Evolutionary conservation across 2,329 filamentous ascomycete species (phyloP), one percentile per base, ranked within the genome.

Genomic region (Penicillium fuscoglaucum): DNA sequence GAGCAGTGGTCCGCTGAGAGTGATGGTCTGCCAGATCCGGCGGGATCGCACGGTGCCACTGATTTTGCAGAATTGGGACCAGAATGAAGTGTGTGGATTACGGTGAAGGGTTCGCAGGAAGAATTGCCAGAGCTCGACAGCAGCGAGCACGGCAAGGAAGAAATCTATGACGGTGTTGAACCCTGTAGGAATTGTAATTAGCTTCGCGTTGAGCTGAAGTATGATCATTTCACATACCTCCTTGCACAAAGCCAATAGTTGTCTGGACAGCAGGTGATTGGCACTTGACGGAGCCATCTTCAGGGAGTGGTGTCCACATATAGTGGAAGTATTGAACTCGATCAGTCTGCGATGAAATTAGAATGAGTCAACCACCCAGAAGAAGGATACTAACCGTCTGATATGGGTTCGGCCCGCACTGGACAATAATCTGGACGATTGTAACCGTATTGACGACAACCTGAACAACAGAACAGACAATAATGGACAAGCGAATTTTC

Each of bases 151-250:
- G 0, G 66, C 71, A 6, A 75, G 63, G 13, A 68, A 69, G 44
- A 73, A 71, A 46, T 75, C 73, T 47, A 75, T 72, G 15, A 67
- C 55, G 3, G 70, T 66, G 47, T 75, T 75, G 59, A 75, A 71
- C 1, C 67, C 71, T 74, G 19, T 7, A 6, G 4, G 1, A 28
- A 19, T 3, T 10, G 13, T 49, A 3, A 61, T 15, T 37, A 19
- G 10, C 12, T 8, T 24, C 21, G 6, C 8, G 6, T 1, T 19
- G n/a, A 12, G 17, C 2, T 4, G 13, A n/a, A n/a, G 15, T 28
- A 31, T 21, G 17, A 19, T 31, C 0, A 15, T 40, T 31, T 24
- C 1, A 48, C 39, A 10, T 61, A 69, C 71, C 73, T 54, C 73
- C 73, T 61, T 75, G 73, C 3, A 74, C 72, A 56, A 70, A 75